Conservation (phyloP, 345 rosid species). For the Dipteronia sinensis region DNA sequence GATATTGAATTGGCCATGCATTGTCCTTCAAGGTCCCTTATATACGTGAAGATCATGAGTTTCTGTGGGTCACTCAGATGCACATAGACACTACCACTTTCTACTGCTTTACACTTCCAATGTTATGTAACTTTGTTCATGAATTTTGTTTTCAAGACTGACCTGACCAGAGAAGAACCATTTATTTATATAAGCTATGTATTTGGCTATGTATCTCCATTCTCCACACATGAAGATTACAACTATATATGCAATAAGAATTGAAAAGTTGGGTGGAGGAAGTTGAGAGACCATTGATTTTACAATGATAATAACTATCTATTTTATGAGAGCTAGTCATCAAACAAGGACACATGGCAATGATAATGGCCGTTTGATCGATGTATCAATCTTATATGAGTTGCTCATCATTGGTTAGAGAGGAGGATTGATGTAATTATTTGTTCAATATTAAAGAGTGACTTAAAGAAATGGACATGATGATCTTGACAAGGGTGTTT, state of each 20-base stretch:
- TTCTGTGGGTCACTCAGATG: conserved; percentile 28
- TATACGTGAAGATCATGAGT: conserved; percentile 32
- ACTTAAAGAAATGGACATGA: conserved; percentile 15
- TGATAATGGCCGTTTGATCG: conserved; percentile 12
- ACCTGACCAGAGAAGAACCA: no score
- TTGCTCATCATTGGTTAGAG: not conserved
- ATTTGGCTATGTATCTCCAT: no score
- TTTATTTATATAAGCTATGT: no score
- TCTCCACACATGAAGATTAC: no score
- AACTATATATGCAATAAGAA: not conserved
- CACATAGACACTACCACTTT: conserved; percentile 32
- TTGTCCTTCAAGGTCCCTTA: conserved; percentile 38
- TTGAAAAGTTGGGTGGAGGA: conserved; percentile 29
- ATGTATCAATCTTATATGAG: not conserved
- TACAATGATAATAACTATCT: not conserved
- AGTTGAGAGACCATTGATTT: conserved; percentile 18
- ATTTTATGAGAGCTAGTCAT: no score
- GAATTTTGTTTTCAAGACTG: no score
- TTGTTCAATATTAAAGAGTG: conserved; percentile 16
- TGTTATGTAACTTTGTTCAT: no score
- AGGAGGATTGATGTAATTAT: conserved; percentile 11
- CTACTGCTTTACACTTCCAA: conserved; percentile 13
- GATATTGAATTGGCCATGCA: conserved; percentile 49
- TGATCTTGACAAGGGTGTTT: conserved; percentile 19
- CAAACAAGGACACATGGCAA: not conserved